Percentiles rank a stretch among this genome's conserved stretches.
phyloP scores from a whole-genome alignment of 2,329 filamentous ascomycete species.

The Curvularia eragrostidis region DNA sequence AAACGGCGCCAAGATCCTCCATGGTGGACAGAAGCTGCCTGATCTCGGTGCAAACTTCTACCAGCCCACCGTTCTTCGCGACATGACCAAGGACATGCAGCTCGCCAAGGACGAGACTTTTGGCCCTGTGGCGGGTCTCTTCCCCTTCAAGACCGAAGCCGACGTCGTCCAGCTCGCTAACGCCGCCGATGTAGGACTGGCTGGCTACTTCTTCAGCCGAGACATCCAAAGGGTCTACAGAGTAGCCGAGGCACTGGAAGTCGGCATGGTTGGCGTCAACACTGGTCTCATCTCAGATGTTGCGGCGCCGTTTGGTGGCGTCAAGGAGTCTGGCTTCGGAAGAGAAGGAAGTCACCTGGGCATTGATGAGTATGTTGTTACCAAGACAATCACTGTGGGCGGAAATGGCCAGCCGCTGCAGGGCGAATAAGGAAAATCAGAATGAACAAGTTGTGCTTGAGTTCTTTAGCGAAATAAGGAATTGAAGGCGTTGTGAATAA shows the following conservation, averaged over 20 bases:
- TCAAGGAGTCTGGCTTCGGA: slow-evolving; percentile 60
- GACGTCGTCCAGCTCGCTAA: slow-evolving; percentile 90
- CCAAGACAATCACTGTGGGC: slow-evolving; percentile 62
- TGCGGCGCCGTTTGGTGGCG: slow-evolving; percentile 57
- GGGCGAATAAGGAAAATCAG: slow-evolving; percentile 29
- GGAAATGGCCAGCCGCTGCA: slow-evolving; percentile 67
- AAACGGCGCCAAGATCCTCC: slow-evolving; percentile 42
- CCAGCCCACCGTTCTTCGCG: slow-evolving; percentile 85
- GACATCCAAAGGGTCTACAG: slow-evolving; percentile 66
- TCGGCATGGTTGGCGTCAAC: slow-evolving; percentile 80
- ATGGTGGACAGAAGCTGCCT: slow-evolving; percentile 70
- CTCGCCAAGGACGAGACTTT: slow-evolving; percentile 92
- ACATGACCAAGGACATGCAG: slow-evolving; percentile 85
- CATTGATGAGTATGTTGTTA: slow-evolving; percentile 58
- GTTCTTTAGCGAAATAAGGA: not conserved
- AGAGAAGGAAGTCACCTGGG: slow-evolving; percentile 59
- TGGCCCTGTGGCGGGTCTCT: slow-evolving; percentile 88
- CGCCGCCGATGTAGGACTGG: slow-evolving; percentile 80
- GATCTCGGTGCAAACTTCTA: slow-evolving; percentile 87
- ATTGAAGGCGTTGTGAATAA: not conserved
- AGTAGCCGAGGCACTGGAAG: slow-evolving; percentile 72
- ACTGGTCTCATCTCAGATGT: slow-evolving; percentile 59
- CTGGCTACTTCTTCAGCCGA: slow-evolving; percentile 88
- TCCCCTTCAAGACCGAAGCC: slow-evolving; percentile 85
- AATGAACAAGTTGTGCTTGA: not conserved